phyloP scores from a whole-genome alignment of 2,329 filamentous ascomycete species.

The Epicoccum nigrum region DNA sequence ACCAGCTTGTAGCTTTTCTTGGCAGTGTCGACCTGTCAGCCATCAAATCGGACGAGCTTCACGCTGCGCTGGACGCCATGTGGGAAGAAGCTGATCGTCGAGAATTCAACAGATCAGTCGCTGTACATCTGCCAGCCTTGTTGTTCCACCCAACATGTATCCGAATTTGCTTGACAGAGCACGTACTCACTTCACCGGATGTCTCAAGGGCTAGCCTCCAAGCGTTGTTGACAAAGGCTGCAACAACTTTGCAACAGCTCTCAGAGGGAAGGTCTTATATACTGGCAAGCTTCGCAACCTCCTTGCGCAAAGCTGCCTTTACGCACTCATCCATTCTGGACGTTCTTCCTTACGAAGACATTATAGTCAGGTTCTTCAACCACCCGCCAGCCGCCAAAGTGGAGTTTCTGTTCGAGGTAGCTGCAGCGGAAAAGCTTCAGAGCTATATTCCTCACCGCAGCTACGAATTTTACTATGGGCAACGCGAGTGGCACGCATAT shows the following conservation, averaged over 20 bases:
- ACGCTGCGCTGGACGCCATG: conserved; percentile 42
- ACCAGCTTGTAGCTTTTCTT: conserved; percentile 28
- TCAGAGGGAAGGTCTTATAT: conserved; percentile 45
- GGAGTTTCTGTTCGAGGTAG: conserved; percentile 55
- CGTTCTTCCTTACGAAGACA: conserved; percentile 47
- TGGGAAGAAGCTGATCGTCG: conserved; percentile 57
- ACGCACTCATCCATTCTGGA: conserved; percentile 33
- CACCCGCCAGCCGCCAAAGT: conserved; percentile 50
- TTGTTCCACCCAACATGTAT: conserved; percentile 46
- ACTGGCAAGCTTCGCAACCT: conserved; percentile 36
- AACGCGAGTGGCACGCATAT: conserved; percentile 51
- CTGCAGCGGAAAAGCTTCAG: conserved; percentile 44
- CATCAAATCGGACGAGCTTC: conserved; percentile 24
- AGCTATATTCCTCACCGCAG: conserved; percentile 38
- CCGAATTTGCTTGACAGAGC: conserved; percentile 20
- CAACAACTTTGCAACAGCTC: conserved; percentile 36
- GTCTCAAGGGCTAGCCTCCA: conserved; percentile 12
- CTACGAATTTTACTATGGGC: conserved; percentile 54
- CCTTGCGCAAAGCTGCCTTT: conserved; percentile 42
- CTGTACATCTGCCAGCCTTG: conserved; percentile 46
- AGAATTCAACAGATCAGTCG: conserved; percentile 52
- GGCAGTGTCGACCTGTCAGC: conserved; percentile 16
- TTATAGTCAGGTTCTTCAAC: conserved; percentile 50
- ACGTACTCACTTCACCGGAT: background rate
- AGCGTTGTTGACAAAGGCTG: conserved; percentile 30